phyloP scores from a whole-genome alignment of 768 basidiomycete genomes.

The Serendipita sp. region DNA sequence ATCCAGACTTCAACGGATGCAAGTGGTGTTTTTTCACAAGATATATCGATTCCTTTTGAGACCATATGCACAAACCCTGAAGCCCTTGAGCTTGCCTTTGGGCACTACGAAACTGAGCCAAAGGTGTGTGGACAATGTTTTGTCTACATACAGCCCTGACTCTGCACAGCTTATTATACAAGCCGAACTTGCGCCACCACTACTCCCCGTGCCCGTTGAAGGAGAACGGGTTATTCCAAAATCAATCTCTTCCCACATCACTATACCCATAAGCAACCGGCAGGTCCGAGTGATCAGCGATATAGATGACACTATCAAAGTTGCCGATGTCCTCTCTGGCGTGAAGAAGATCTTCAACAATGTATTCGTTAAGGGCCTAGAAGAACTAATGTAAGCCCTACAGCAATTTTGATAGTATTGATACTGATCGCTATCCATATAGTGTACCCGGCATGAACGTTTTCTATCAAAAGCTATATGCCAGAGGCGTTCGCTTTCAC shows the following conservation, averaged over 20 bases:
- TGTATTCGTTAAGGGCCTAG: constrained; percentile 75
- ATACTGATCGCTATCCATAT: constrained; percentile 32
- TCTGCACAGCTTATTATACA: constrained; percentile 11
- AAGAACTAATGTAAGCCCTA: constrained; percentile 66
- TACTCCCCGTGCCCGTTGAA: constrained; percentile 17
- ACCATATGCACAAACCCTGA: constrained; percentile 44
- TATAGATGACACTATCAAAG: constrained; percentile 85
- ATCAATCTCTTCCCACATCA: constrained; percentile 13
- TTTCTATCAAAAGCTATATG: constrained; percentile 13
- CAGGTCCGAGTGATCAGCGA: constrained; percentile 76
- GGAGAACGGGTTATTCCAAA: neutral
- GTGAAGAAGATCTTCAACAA: constrained; percentile 74
- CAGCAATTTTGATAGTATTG: constrained; percentile 56
- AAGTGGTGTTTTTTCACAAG: constrained; percentile 60
- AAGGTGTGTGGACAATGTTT: constrained; percentile 40
- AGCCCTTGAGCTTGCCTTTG: constrained; percentile 41
- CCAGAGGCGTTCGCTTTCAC: constrained; percentile 58
- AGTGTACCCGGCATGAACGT: neutral
- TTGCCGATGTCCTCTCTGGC: constrained; percentile 61
- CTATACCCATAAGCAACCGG: constrained; percentile 36
- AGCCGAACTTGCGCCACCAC: constrained; percentile 31
- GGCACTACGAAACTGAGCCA: constrained; percentile 24
- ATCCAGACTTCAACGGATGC: constrained; percentile 38
- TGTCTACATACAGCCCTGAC: neutral
- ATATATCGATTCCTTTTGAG: constrained; percentile 52